These are phyloP conservation scores for Paraleonurus japonicus DNA, from an alignment of 257 asterid species.

Conservation along the genomic window DNA sequence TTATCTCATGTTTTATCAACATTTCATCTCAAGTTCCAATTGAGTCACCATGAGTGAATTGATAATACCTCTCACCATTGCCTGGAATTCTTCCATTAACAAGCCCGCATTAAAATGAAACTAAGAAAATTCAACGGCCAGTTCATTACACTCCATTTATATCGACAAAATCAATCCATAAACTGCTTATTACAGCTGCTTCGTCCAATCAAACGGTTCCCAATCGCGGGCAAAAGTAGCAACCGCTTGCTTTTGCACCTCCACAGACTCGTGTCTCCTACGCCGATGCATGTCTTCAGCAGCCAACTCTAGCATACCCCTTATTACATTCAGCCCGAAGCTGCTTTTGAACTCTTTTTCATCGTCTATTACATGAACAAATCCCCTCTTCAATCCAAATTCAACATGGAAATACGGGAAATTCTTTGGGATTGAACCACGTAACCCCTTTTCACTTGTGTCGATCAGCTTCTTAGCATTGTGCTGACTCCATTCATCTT, in stretches of 20 bases:
- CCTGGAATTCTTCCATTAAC: neutral
- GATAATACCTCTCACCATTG: neutral
- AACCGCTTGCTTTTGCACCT: conserved; percentile 66
- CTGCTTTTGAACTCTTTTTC: conserved; percentile 71
- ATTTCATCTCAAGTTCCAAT: neutral
- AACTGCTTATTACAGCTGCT: conserved; percentile 38
- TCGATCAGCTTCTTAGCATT: conserved; percentile 93
- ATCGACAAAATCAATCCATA: neutral
- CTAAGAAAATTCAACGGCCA: neutral
- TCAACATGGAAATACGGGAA: conserved; percentile 97
- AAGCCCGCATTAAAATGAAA: neutral
- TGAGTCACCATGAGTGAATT: neutral
- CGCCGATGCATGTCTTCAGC: conserved; percentile 91
- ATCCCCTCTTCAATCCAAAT: conserved; percentile 78
- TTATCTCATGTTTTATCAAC: neutral
- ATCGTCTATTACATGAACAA: conserved; percentile 92
- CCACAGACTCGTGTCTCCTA: conserved; percentile 63
- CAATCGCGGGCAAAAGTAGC: conserved; percentile 62
- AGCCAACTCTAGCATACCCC: conserved; percentile 79
- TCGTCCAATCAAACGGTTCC: conserved; percentile 92
- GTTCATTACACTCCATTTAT: neutral
- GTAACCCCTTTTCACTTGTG: conserved; percentile 80
- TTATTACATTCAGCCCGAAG: conserved; percentile 73
- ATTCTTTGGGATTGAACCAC: conserved; percentile 85
- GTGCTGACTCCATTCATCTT: conserved; percentile 98